phyloP scores from a whole-genome alignment of 2,329 filamentous ascomycete species.

The Bipolaris zeicola region DNA sequence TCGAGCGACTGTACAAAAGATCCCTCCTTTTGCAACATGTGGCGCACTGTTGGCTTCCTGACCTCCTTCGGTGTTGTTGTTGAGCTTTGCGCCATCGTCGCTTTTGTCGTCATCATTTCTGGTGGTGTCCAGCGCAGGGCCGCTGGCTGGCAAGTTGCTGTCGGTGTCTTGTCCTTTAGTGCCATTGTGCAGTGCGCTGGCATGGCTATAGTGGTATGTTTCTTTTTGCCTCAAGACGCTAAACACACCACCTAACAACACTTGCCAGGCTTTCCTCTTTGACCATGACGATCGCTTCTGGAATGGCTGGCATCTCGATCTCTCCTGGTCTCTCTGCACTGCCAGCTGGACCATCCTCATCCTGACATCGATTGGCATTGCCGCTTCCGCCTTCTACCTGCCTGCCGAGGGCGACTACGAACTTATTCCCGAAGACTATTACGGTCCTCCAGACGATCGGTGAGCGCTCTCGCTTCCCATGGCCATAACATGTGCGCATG shows the following conservation, averaged over 20 bases:
- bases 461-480: slow-evolving; percentile 23
- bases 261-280: slow-evolving; percentile 74
- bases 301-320: slow-evolving; percentile 79
- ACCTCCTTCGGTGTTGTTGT: slow-evolving; percentile 84
- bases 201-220: slow-evolving; percentile 82
- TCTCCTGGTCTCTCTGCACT: slow-evolving; percentile 74
- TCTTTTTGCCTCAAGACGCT: neutral
- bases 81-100: slow-evolving; percentile 79
- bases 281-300: slow-evolving; percentile 84
- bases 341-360: slow-evolving; percentile 63
- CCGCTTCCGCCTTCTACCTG: slow-evolving; percentile 70
- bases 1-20: slow-evolving; percentile 69
- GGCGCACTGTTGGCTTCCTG: slow-evolving; percentile 85
- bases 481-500: neutral
- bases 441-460: slow-evolving; percentile 42
- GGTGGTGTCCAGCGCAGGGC: slow-evolving; percentile 82
- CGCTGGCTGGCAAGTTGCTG: slow-evolving; percentile 79
- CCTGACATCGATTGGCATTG: slow-evolving; percentile 63
- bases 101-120: slow-evolving; percentile 75
- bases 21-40: slow-evolving; percentile 86
- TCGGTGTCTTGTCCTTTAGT: slow-evolving; percentile 67
- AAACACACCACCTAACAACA: slow-evolving; percentile 11
- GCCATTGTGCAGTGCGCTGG: slow-evolving; percentile 73
- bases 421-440: slow-evolving; percentile 60
- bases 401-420: slow-evolving; percentile 88